Evolutionary conservation across 495 filamentous ascomycete genomes (phyloP), one percentile per base, ranked within the genome.

Genomic region (Aspergillus ellipticus): DNA sequence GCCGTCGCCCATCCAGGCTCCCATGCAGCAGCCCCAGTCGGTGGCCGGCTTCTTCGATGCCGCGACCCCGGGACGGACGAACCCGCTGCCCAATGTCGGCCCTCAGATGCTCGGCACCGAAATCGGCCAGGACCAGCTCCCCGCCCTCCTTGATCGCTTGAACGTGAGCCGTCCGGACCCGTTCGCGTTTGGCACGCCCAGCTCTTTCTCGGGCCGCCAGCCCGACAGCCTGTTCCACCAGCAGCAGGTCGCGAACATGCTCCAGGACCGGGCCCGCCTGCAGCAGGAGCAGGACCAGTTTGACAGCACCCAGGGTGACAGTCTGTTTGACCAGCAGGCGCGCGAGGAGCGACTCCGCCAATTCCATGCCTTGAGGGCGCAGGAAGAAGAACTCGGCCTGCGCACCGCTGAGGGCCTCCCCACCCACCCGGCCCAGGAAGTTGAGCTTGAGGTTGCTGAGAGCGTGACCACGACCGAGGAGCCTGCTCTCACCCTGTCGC

Each of bases 41-140:
- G 77, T 84, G 8, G 76, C 81, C 11, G 82, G 83, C 46, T 92
- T 95, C 72, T 92, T 94, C 58, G 92, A 96, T 58, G 65, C 66
- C 19, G 58, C 67, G n/a, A 70, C 69, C 33, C 70, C 78, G 29
- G 56, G 70, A 7, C 63, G 76, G 64, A 69, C 74, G 46, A 64
- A 66, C 24, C 61, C 70, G 43, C 65, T 78, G 28, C 63, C 79
- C 20, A 66, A 59, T 50, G 61, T 74, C 24, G 81, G 79, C 21
- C 72, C 82, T 15, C 75, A 80, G 56, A 80, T 82, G 55, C 67
- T 79, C 15, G 80, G 80, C 17, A 71, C 76, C 26, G 72, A 79
- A 16, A 64, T 66, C 63, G 70, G 76, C 46, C 83, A 85, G 55
- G 84, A 86, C 58, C 84, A 87, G 55, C 70, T 87, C 19, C 79